phyloP scores from a whole-genome alignment of 169 alveolate species.

The Plasmodium vivax region DNA sequence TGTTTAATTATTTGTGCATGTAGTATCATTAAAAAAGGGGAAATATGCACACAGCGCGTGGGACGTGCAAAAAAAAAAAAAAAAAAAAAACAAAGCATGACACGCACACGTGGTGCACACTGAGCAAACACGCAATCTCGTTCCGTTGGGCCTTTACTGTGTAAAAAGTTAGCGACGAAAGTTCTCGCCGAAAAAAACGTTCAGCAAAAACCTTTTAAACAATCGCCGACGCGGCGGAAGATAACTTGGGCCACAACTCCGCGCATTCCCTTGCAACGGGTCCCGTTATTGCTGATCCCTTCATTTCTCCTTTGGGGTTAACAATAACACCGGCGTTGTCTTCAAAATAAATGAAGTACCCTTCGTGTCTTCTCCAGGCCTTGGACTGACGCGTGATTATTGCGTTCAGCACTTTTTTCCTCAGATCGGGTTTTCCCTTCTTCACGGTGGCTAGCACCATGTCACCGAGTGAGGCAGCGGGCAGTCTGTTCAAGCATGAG shows the following conservation, averaged over 20 bases:
- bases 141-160: not conserved
- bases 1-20: not conserved
- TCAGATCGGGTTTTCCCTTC: conserved; percentile 99
- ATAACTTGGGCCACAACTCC: conserved; percentile 99
- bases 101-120: not conserved
- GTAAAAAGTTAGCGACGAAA: not conserved
- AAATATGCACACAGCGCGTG: not conserved
- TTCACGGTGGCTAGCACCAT: conserved; percentile 98
- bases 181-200: not conserved
- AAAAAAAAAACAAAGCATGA: not conserved
- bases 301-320: conserved; percentile 99
- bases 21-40: not conserved
- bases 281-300: conserved; percentile 99
- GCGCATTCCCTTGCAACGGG: conserved; percentile 99
- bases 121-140: not conserved
- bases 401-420: conserved; percentile 98
- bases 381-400: conserved; percentile 98
- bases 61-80: not conserved
- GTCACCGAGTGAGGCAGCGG: conserved; percentile 99
- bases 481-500: conserved; percentile 97
- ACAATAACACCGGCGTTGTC: conserved; percentile 99
- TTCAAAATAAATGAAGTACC: conserved; percentile 98
- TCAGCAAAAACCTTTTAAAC: conserved; percentile 85
- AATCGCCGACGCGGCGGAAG: conserved; percentile 98
- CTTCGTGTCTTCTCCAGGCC: conserved; percentile 99